These are phyloP conservation scores for Lepidium sativum DNA, from an alignment of 345 rosid species.

Conservation along the genomic window DNA sequence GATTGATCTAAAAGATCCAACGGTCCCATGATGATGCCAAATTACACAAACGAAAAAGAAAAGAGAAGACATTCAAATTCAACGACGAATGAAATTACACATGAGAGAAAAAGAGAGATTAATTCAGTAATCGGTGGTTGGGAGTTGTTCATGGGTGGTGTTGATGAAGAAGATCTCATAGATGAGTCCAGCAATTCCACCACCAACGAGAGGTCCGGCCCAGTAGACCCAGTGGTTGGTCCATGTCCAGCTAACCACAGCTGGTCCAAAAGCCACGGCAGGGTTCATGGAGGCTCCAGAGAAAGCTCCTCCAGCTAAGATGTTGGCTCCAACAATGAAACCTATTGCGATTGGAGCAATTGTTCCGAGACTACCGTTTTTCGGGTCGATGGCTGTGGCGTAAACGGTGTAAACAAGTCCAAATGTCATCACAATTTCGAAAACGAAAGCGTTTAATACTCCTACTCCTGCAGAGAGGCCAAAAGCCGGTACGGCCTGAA, in stretches of 20 bases:
- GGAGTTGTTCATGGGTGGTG: conserved; percentile 52
- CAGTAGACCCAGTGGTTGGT: conserved; percentile 88
- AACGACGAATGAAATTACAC: conserved; percentile 14
- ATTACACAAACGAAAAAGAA: not conserved
- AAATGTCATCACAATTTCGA: conserved; percentile 94
- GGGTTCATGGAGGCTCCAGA: conserved; percentile 99
- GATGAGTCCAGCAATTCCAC: conserved; percentile 72
- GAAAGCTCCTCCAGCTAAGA: conserved; percentile 81
- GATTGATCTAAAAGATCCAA: conserved; percentile 13
- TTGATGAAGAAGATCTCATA: conserved; percentile 64
- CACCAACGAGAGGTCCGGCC: conserved; percentile 83
- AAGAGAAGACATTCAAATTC: not conserved
- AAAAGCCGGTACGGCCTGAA: conserved; percentile 52
- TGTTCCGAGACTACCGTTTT: conserved; percentile 59
- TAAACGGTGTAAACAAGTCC: conserved; percentile 87
- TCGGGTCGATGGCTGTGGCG: conserved; percentile 88
- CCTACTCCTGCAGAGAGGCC: conserved; percentile 64
- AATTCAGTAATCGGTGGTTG: conserved; percentile 62
- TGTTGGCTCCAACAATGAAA: conserved; percentile 88
- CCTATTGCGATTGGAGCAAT: conserved; percentile 85
- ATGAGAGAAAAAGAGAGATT: conserved; percentile 6
- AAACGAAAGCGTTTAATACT: conserved; percentile 67
- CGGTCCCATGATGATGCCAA: not conserved
- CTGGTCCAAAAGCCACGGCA: conserved; percentile 91
- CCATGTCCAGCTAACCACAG: conserved; percentile 91